Conservation (phyloP, 192 early-diverging fungal genomes). For the Coemansia sp. region DNA sequence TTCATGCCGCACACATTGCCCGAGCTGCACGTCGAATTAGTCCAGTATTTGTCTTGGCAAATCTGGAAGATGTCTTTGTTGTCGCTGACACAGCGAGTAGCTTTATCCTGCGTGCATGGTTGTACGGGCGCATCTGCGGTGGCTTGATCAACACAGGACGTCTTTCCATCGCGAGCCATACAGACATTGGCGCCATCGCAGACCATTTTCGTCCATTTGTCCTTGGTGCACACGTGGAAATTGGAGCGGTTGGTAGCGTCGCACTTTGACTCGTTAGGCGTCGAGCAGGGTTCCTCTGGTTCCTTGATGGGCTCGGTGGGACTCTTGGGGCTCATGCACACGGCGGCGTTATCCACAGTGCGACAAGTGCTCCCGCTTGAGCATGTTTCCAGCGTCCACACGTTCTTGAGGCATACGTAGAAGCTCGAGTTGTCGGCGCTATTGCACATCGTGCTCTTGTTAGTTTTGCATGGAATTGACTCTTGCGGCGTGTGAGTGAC, state of each 20-base stretch:
- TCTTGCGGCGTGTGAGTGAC: not conserved
- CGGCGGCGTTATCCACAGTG: conserved; percentile 27
- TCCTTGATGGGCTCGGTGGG: conserved; percentile 10
- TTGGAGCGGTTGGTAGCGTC: conserved; percentile 19
- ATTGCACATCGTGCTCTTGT: conserved; percentile 31
- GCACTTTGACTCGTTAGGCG: conserved; percentile 44
- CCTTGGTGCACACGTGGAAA: conserved; percentile 40
- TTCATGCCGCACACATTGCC: conserved; percentile 42
- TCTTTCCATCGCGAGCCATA: conserved; percentile 28
- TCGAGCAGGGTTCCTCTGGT: conserved; percentile 24
- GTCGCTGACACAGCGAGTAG: conserved; percentile 34
- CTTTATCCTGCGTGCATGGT: conserved; percentile 23
- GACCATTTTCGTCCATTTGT: conserved; percentile 40
- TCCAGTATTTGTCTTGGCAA: conserved; percentile 46
- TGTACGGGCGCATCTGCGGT: conserved; percentile 35
- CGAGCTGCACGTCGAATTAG: conserved; percentile 38
- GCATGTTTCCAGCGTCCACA: conserved; percentile 36
- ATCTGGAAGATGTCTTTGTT: conserved; percentile 38
- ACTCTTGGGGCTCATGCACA: conserved; percentile 35
- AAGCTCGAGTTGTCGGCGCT: conserved; percentile 17
- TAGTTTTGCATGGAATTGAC: conserved; percentile 13
- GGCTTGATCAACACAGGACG: conserved; percentile 30
- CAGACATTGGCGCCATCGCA: conserved; percentile 46
- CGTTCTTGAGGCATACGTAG: conserved; percentile 29
- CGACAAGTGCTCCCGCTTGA: conserved; percentile 33